Percentiles rank a stretch among this genome's conserved stretches.
phyloP scores from a whole-genome alignment of 2,329 filamentous ascomycete genomes.

The Trichoderma simmonsii region DNA sequence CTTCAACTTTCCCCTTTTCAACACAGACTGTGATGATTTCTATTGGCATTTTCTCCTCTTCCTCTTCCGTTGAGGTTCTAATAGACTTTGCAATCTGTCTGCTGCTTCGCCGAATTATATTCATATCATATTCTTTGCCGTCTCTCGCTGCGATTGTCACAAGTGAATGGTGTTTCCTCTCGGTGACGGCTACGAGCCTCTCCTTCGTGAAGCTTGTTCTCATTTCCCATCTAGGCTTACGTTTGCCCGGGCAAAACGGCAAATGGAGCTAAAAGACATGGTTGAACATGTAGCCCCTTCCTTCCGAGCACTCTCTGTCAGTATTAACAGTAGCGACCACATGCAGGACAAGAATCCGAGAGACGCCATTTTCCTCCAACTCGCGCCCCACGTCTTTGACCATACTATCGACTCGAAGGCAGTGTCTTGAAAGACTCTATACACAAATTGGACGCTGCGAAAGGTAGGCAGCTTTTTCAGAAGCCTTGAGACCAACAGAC shows the following conservation, averaged over 20 bases:
- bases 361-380: background rate
- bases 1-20: background rate
- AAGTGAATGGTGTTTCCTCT: background rate
- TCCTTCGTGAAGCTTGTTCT: background rate
- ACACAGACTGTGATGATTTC: background rate
- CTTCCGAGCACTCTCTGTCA: rapidly evolving
- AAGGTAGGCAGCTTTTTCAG: background rate
- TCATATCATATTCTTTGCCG: background rate
- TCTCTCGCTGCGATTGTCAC: background rate
- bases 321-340: background rate
- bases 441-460: background rate
- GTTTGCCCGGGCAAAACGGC: background rate
- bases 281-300: background rate
- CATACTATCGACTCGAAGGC: background rate
- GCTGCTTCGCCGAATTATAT: background rate
- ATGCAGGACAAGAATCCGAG: background rate
- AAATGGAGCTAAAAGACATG: background rate
- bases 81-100: background rate
- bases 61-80: background rate
- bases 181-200: background rate
- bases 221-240: rapidly evolving
- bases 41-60: background rate
- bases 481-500: background rate
- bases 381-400: background rate
- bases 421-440: background rate